A percentile compares a stretch with the other conserved stretches of the same genome.
These are phyloP conservation scores for Wickerhamomyces chaumierensis DNA, from an alignment of 805 yeast species.

Conservation along the genomic window DNA sequence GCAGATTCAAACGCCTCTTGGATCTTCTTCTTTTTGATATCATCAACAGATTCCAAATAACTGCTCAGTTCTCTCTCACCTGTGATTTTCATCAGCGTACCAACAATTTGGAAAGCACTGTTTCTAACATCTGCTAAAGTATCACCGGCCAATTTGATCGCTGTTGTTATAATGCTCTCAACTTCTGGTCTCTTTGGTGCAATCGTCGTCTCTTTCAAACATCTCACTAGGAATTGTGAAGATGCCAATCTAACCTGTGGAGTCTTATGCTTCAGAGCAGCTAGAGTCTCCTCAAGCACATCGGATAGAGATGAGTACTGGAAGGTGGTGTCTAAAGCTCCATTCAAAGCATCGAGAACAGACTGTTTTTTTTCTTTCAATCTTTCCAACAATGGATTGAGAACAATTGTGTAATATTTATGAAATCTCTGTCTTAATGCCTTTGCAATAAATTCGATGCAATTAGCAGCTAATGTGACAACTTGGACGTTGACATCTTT, in stretches of 20 bases:
- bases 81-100: constrained; percentile 70
- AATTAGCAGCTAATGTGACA: constrained; percentile 66
- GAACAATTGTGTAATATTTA: constrained; percentile 38
- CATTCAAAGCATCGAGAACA: constrained; percentile 60
- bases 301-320: constrained; percentile 37
- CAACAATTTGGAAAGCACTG: constrained; percentile 67
- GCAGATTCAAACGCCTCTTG: constrained; percentile 44
- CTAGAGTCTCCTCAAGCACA: constrained; percentile 47
- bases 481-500: constrained; percentile 88
- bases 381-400: constrained; percentile 63
- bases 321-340: constrained; percentile 57
- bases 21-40: constrained; percentile 61
- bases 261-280: constrained; percentile 60
- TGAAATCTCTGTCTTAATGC: constrained; percentile 53
- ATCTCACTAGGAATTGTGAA: constrained; percentile 51
- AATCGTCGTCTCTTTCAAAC: constrained; percentile 38
- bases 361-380: constrained; percentile 79
- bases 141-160: constrained; percentile 62
- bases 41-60: constrained; percentile 63
- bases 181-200: constrained; percentile 44
- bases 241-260: constrained; percentile 74
- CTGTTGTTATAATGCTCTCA: constrained; percentile 42
- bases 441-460: constrained; percentile 46
- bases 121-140: constrained; percentile 78
- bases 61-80: constrained; percentile 60